Evolutionary conservation across 2,329 filamentous ascomycete genomes (phyloP).

Genomic region (Curvularia eragrostidis): DNA sequence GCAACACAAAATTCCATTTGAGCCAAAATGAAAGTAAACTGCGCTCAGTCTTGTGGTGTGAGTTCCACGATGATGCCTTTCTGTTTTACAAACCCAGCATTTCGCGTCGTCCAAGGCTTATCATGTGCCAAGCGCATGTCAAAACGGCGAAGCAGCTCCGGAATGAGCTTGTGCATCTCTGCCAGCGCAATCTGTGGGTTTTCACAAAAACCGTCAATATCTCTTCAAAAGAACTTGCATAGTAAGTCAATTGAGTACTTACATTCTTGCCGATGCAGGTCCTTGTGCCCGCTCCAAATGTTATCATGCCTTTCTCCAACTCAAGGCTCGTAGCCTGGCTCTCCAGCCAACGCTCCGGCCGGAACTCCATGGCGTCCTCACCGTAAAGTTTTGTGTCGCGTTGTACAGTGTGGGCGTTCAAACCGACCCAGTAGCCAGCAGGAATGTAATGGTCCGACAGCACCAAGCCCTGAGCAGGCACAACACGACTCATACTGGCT

Average conservation of each 20-base stretch:
- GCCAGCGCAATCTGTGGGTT: slow-evolving; percentile 19
- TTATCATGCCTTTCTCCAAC: slow-evolving; percentile 31
- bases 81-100: slow-evolving; percentile 27
- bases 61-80: slow-evolving; percentile 17
- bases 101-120: slow-evolving; percentile 23
- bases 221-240: not conserved
- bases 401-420: slow-evolving; percentile 47
- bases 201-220: not conserved
- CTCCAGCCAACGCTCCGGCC: slow-evolving; percentile 58
- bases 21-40: not conserved
- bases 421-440: slow-evolving; percentile 42
- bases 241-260: not conserved
- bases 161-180: slow-evolving; percentile 23
- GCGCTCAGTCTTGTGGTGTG: not conserved
- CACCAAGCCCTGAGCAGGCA: slow-evolving; percentile 24
- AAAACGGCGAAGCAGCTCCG: slow-evolving; percentile 24
- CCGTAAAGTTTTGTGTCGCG: slow-evolving; percentile 55
- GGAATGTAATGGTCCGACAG: slow-evolving; percentile 41
- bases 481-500: slow-evolving; percentile 37
- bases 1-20: not conserved
- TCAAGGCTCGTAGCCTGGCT: slow-evolving; percentile 15
- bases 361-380: slow-evolving; percentile 54
- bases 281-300: slow-evolving; percentile 24
- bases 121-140: slow-evolving; percentile 23
- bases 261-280: slow-evolving; percentile 33